These are phyloP conservation scores for Cryphonectria parasitica DNA, from an alignment of 2,329 filamentous ascomycete genomes.

Conservation along the genomic window DNA sequence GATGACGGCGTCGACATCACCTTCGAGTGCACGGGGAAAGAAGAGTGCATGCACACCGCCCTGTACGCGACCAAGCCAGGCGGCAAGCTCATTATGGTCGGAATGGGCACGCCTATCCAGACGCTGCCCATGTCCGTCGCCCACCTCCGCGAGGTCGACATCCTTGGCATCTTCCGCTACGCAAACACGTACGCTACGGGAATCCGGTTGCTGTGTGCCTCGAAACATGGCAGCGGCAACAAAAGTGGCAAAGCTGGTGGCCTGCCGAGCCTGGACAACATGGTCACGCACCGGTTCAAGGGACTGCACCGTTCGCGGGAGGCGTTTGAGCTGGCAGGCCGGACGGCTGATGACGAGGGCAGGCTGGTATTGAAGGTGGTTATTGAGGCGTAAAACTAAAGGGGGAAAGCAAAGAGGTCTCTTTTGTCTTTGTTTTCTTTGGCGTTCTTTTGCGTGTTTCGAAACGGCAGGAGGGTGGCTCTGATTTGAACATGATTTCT, in stretches of 20 bases:
- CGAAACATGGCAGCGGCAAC: slow-evolving; percentile 37
- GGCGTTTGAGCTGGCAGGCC: slow-evolving; percentile 72
- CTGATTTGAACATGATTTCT: not conserved
- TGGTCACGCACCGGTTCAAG: slow-evolving; percentile 74
- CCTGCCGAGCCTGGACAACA: slow-evolving; percentile 67
- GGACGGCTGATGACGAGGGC: slow-evolving; percentile 68
- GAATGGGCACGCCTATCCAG: slow-evolving; percentile 78
- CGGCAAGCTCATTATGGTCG: slow-evolving; percentile 75
- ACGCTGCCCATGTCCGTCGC: slow-evolving; percentile 74
- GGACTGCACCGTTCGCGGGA: slow-evolving; percentile 64
- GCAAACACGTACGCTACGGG: slow-evolving; percentile 75
- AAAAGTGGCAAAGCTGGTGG: slow-evolving; percentile 42
- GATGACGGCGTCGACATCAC: slow-evolving; percentile 70
- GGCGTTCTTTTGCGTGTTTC: not conserved
- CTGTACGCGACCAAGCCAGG: slow-evolving; percentile 73
- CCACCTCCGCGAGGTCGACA: slow-evolving; percentile 75
- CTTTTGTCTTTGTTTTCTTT: not conserved
- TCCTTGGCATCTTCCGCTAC: slow-evolving; percentile 78
- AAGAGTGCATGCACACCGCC: slow-evolving; percentile 74
- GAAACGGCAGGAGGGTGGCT: not conserved
- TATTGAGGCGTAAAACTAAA: slow-evolving; percentile 53
- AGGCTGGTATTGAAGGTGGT: slow-evolving; percentile 75
- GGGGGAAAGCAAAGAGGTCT: not conserved
- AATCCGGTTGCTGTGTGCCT: slow-evolving; percentile 62
- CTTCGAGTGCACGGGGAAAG: slow-evolving; percentile 79